Conservation (phyloP, 2,329 filamentous ascomycete species). For the Neurospora crassa region DNA sequence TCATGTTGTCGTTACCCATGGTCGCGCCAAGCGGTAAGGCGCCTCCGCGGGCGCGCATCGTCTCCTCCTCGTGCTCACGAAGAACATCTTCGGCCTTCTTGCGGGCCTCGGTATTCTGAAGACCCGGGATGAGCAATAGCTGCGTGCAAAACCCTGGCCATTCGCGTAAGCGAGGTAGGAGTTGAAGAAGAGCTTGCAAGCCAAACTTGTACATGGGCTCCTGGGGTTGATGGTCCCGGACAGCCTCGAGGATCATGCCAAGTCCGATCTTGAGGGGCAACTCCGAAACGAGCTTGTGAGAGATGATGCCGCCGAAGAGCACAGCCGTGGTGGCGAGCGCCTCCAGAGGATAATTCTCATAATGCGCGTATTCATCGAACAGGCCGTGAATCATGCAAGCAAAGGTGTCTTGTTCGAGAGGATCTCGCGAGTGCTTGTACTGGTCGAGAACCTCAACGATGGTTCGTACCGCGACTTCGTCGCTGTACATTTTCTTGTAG, state of each 20-base stretch:
- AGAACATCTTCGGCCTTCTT: conserved; percentile 75
- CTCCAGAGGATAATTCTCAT: conserved; percentile 91
- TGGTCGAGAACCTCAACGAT: conserved; percentile 76
- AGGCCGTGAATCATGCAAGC: conserved; percentile 97
- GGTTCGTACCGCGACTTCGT: conserved; percentile 75
- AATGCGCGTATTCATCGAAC: conserved; percentile 95
- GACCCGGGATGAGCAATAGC: conserved; percentile 68
- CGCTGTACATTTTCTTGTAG: conserved; percentile 96
- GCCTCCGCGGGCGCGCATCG: conserved; percentile 43
- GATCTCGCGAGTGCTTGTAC: conserved; percentile 80
- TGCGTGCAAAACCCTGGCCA: conserved; percentile 94
- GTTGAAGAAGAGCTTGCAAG: conserved; percentile 84
- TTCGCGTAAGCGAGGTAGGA: conserved; percentile 72
- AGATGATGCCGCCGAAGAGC: conserved; percentile 92
- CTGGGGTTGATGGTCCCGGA: conserved; percentile 72
- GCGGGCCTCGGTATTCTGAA: conserved; percentile 78
- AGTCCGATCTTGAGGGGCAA: conserved; percentile 89
- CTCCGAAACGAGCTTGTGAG: conserved; percentile 81
- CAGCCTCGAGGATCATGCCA: conserved; percentile 95
- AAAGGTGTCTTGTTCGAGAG: conserved; percentile 86
- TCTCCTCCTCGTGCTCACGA: conserved; percentile 54
- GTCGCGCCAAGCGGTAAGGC: conserved; percentile 19
- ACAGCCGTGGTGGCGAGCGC: conserved; percentile 92
- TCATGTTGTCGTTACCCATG: conserved; percentile 38
- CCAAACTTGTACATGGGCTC: conserved; percentile 98